Base-by-base conservation (phyloP, 1,284 basidiomycete species). In the Apiotrichum gamsii region DNA sequence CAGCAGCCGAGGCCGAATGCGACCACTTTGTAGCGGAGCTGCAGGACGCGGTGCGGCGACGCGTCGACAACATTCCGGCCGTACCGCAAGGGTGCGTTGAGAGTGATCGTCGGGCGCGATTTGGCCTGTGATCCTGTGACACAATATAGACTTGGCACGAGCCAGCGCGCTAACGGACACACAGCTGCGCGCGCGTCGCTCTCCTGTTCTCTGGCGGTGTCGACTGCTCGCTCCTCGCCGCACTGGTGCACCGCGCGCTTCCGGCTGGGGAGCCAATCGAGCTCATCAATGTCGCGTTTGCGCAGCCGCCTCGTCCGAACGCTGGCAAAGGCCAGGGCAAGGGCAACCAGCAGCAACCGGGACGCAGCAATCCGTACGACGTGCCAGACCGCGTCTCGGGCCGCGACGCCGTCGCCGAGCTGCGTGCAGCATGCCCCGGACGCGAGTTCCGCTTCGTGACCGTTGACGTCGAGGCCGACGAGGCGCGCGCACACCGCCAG, bases 161-260 rank as follows among this genome's bases (percentile, higher is more conserved):
- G 14, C 1, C 18, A 3, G 3, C 14, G 14, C 9, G 10, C 45
- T 47, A 14, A 33, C 16, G 11, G 14, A 16, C 11, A 1, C 24
- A 5, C 32, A 65, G 62, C 0, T 42, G 57, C 38, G 78, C 87
- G 0, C 79, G 82, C 47, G 76, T 95, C 0, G 90, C 87, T 3
- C 76, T 98, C 8, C 77, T 99, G 5, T 99, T 98, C 69, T 96
- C 91, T 18, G 94, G 94, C 20, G 94, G 94, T 0, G 87, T 99
- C 28, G 94, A 99, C 65, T 97, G 85, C 15, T 85, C 91, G 0
- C 76, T 90, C 20, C 62, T 97, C 2, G 83, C 91, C 0, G 83
- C 81, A 54, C 73, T 97, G 0, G 84, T 89, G 0, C 80, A 93
- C 60, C 76, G 87, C 44, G 80, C 85, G 60, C 62, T 90, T 21